phyloP scores from a whole-genome alignment of 768 basidiomycete species.

The Punctularia strigosozonata region DNA sequence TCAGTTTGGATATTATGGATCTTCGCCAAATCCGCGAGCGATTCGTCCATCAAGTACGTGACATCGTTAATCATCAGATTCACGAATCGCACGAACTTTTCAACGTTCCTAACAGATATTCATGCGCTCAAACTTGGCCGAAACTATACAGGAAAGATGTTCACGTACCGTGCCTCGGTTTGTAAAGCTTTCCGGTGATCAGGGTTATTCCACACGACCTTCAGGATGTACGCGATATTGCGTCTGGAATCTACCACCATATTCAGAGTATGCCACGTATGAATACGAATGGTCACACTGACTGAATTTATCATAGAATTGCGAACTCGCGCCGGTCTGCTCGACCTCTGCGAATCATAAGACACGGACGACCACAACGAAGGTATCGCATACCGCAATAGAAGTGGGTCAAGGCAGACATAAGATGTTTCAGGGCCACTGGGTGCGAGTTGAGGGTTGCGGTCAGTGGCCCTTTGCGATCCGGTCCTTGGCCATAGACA shows the following conservation, averaged over 20 bases:
- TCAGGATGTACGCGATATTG: constrained; percentile 80
- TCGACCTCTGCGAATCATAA: constrained; percentile 65
- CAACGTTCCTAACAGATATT: constrained; percentile 49
- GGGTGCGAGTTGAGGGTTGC: constrained; percentile 76
- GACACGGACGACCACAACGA: too few relatives aligned
- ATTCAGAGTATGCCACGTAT: neutral
- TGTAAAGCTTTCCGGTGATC: constrained; percentile 80
- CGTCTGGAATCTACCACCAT: constrained; percentile 33
- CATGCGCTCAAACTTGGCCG: constrained; percentile 1
- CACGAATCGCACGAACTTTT: constrained; percentile 91
- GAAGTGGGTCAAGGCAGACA: constrained; percentile 86
- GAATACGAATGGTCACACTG: constrained; percentile 19
- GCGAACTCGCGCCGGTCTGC: constrained; percentile 92
- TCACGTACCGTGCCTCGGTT: constrained; percentile 58
- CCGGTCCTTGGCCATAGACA: constrained; percentile 51
- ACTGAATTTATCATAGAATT: constrained; percentile 99
- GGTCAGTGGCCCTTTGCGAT: constrained; percentile 64
- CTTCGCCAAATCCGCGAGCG: constrained; percentile 76
- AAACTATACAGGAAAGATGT: neutral
- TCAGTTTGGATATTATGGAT: constrained; percentile 80
- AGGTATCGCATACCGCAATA: constrained; percentile 63
- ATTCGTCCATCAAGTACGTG: constrained; percentile 96
- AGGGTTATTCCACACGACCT: constrained; percentile 86
- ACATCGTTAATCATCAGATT: constrained; percentile 99
- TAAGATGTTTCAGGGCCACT: constrained; percentile 77